Evolutionary conservation across 1,284 basidiomycete genomes (phyloP).

Genomic region (Malassezia japonica): DNA sequence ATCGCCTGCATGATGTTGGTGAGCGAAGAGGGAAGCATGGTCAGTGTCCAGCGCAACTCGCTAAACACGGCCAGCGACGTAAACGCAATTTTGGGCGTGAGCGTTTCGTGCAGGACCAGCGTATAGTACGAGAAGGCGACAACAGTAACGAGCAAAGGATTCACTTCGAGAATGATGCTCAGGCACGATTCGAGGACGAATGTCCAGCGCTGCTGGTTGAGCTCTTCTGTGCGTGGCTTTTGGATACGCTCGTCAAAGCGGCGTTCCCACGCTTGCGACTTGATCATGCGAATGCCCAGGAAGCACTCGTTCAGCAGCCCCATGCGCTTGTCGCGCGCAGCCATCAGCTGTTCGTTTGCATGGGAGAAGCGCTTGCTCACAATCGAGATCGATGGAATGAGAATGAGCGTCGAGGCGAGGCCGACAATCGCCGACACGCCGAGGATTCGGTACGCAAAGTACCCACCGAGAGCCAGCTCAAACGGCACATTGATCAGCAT

Average conservation of each 20-base stretch:
- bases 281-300: constrained; percentile 19
- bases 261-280: constrained; percentile 18
- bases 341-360: constrained; percentile 14
- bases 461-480: constrained; percentile 15
- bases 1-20: constrained; percentile 54
- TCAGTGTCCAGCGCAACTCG: constrained; percentile 24
- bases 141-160: constrained; percentile 23
- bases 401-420: constrained; percentile 5
- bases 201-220: neutral
- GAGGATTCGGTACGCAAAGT: constrained; percentile 17
- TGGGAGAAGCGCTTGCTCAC: constrained; percentile 4
- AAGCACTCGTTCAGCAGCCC: constrained; percentile 16
- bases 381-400: constrained; percentile 6
- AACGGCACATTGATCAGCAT: constrained; percentile 7
- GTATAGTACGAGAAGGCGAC: constrained; percentile 28
- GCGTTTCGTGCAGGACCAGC: constrained; percentile 18
- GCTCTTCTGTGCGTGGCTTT: constrained; percentile 1
- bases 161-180: constrained; percentile 8
- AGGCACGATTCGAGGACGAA: constrained; percentile 10
- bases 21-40: constrained; percentile 25
- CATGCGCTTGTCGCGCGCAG: constrained; percentile 13
- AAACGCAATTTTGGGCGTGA: constrained; percentile 33
- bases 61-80: constrained; percentile 20
- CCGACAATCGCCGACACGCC: constrained; percentile 13
- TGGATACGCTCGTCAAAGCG: neutral